Base-by-base conservation (phyloP, 192 early-diverging fungal genomes). In the Umbelopsis sp. region DNA sequence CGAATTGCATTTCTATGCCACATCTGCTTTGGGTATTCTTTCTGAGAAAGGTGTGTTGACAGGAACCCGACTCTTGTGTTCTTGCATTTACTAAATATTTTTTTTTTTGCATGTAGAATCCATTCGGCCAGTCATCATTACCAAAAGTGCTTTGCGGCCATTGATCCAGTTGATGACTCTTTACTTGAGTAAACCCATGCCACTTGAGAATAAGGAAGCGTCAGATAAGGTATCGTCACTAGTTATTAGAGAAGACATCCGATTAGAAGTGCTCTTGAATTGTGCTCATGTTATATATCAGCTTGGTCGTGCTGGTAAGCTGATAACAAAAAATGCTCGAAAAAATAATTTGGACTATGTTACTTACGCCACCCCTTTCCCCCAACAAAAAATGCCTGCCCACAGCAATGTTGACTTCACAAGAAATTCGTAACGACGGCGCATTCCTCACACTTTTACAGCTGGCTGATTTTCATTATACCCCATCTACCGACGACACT, bases 141-240 rank as follows among this genome's bases (percentile, higher is more conserved):
- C 84, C 8, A 87, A 87, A 70, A 68, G 84, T 17, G 81, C 82
- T 17, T 73, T 87, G 47, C 81, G 84, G 4, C 74, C 77, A 5
- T 22, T 86, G 26, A 71, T 86, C 7, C 69, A 79, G n/a, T 26
- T 86, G 3, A 76, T 82, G 31, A 31, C 31, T 8, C 12, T 62
- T 0, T 62, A 62, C 31, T 26, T 62, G 12, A 62, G 56, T 26
- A 62, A 62, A 34, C 56, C 56, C 17, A 62, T 62, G 56, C 10
- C 29, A 3, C 29, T 32, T 20, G 43, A 50, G 24, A 52, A 12
- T 53, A 51, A 51, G 32, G 67, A 53, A 50, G 10, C 34, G 0
- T n/a, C n/a, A n/a, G 21, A 22, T 10, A 34, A 34, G 0, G 24
- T 20, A 62, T 20, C 56, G 29, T 17, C 29, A 32, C 26, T 12